These are phyloP conservation scores for Symbiodinium natans DNA, from an alignment of 73 alveolate species.

Conservation along the genomic window DNA sequence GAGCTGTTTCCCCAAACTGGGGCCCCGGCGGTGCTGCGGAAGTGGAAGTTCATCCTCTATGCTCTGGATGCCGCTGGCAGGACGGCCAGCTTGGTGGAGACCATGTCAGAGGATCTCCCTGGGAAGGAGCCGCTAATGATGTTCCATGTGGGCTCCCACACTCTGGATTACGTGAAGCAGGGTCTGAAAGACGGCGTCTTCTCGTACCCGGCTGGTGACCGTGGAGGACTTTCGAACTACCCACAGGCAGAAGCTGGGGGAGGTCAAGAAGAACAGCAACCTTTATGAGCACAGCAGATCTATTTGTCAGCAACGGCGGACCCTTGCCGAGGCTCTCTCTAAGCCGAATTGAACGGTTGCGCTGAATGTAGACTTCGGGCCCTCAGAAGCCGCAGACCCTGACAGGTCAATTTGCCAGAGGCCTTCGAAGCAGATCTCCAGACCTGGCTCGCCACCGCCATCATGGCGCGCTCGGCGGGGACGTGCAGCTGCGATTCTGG, in stretches of 20 bases:
- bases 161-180: background rate
- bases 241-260: background rate
- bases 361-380: background rate
- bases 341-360: too few species aligned
- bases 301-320: background rate
- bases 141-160: slow-evolving; percentile 36
- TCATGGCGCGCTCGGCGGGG: slow-evolving; percentile 8
- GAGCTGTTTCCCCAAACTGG: slow-evolving; percentile 5
- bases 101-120: background rate
- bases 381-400: too few species aligned
- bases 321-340: background rate
- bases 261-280: background rate
- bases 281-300: background rate
- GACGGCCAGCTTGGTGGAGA: slow-evolving; percentile 10
- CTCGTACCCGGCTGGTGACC: slow-evolving; percentile 7
- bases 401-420: background rate
- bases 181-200: background rate
- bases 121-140: background rate
- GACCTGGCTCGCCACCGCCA: background rate
- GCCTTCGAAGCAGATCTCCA: background rate
- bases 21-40: slow-evolving; percentile 22
- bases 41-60: background rate
- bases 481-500: background rate
- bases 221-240: slow-evolving; percentile 24
- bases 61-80: background rate